A percentile compares a stretch with the other conserved stretches of the same genome.
Evolutionary conservation across 306 rosid species (phyloP).

Genomic region (Cucurbita maxima): DNA sequence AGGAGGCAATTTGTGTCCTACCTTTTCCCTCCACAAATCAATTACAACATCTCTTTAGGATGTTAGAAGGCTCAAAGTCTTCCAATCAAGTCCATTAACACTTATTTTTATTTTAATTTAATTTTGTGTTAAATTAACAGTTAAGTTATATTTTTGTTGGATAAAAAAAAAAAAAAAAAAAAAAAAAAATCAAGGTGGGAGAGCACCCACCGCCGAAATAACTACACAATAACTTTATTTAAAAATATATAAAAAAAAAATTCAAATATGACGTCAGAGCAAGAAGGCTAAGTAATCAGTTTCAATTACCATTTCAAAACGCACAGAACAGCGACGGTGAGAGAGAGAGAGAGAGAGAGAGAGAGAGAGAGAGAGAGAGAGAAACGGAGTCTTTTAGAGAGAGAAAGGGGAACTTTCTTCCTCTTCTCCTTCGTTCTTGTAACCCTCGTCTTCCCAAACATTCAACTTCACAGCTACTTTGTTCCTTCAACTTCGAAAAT

Average conservation of each 20-base stretch:
- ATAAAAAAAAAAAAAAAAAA: too few relatives aligned
- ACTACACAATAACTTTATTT: neutral
- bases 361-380: neutral
- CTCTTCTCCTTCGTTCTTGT: neutral
- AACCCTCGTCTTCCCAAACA: neutral
- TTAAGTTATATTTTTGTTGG: too few relatives aligned
- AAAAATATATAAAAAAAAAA: neutral
- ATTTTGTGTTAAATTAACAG: too few relatives aligned
- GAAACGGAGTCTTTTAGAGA: neutral
- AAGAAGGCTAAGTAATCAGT: neutral
- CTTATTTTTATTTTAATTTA: too few relatives aligned
- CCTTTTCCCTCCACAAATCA: too few relatives aligned
- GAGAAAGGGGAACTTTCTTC: neutral
- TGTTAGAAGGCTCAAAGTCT: too few relatives aligned
- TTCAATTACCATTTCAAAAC: neutral
- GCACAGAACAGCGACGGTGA: neutral
- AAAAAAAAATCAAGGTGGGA: neutral
- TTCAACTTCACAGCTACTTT: neutral
- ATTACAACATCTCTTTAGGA: too few relatives aligned
- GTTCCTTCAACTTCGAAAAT: conserved; percentile 9
- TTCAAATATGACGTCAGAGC: neutral
- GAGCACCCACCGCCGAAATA: neutral
- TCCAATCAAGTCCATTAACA: too few relatives aligned
- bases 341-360: neutral
- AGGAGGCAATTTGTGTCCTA: too few relatives aligned